Base-by-base conservation (phyloP, 225 moss, liverwort and hornwort genomes). In the Bryoerythrophyllum caledonicum region DNA sequence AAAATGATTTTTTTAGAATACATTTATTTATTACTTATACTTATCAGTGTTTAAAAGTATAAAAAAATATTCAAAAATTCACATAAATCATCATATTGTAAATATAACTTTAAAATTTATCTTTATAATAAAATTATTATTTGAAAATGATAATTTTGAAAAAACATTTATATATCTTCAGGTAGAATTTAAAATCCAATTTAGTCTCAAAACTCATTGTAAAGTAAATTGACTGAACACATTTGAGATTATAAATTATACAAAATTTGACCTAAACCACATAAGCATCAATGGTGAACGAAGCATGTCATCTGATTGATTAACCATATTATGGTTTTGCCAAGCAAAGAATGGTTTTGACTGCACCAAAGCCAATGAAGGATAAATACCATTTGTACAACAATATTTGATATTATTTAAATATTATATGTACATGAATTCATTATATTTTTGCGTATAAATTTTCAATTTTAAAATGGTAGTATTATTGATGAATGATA, bases 331-430 rank as follows among this genome's bases (percentile, higher is more conserved):
- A 5, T 52, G 70, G 8, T 81, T 85, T 81, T 81, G 66, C 88
- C 88, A 85, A 44, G 80, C 76, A 76, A 78, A 80, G 15, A 88
- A 88, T 4, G 85, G 80, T 32, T 88, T 85, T 12, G 85, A 85
- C 88, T 88, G 17, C 69, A 77, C 19, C 2, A 72, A 79, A 3
- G 0, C 24, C 13, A 68, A 23, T 0, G 25, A 49, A 2, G 1
- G 1, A 4, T 43, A 3, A 5, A 1, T n/a, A 49, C 2, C 0
- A 49, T 19, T 17, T 49, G 1, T 6, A 7, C 6, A 49, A 6
- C 13, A 5, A 49, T 17, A 49, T 17, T 49, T 49, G 48, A 49
- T 19, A 6, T 49, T 44, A 5, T 44, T 15, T 4, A 44, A 44
- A 44, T n/a, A n/a, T n/a, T 4, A 14, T 44, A 4, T 15, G 4